Percentiles rank a stretch among this genome's conserved stretches.
Evolutionary conservation across 192 early-diverging fungal genomes (phyloP).

Genomic region (Podila horticola): DNA sequence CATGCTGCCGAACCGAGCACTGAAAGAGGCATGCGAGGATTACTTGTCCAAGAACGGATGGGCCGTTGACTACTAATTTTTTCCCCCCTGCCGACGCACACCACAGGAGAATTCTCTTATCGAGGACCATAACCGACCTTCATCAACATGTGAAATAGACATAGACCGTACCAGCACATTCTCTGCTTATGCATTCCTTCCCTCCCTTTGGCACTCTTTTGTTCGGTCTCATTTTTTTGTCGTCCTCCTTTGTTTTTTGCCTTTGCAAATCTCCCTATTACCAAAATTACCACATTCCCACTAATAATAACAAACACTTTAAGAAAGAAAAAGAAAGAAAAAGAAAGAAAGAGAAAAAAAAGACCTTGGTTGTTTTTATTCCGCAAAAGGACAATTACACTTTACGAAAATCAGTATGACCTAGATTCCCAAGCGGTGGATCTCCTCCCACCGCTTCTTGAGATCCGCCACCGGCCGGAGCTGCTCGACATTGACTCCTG

Average conservation of each 20-base stretch:
- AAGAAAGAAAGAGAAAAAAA: not conserved
- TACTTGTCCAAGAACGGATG: slow-evolving; percentile 71
- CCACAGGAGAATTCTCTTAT: not conserved
- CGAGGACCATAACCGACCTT: not conserved
- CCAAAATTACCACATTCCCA: too few species aligned
- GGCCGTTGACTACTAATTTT: slow-evolving; percentile 60
- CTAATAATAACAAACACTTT: too few species aligned
- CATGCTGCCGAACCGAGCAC: slow-evolving; percentile 78
- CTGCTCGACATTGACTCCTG: slow-evolving; percentile 24
- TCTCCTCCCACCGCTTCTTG: slow-evolving; percentile 43
- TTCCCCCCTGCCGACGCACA: too few species aligned
- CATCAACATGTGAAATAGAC: not conserved
- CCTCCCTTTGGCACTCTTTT: not conserved
- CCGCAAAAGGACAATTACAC: not conserved
- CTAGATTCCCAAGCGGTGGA: slow-evolving; percentile 27
- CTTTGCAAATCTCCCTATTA: too few species aligned
- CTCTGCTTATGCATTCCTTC: not conserved
- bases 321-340: not conserved
- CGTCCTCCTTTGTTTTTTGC: not conserved
- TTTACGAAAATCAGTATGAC: not conserved
- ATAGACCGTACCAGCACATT: too few species aligned
- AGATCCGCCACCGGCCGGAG: slow-evolving; percentile 36
- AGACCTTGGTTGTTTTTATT: not conserved
- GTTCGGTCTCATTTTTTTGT: too few species aligned
- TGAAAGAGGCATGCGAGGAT: slow-evolving; percentile 74